Base-by-base conservation (phyloP, 208 protist species). In the Trypanosoma cruzi region DNA sequence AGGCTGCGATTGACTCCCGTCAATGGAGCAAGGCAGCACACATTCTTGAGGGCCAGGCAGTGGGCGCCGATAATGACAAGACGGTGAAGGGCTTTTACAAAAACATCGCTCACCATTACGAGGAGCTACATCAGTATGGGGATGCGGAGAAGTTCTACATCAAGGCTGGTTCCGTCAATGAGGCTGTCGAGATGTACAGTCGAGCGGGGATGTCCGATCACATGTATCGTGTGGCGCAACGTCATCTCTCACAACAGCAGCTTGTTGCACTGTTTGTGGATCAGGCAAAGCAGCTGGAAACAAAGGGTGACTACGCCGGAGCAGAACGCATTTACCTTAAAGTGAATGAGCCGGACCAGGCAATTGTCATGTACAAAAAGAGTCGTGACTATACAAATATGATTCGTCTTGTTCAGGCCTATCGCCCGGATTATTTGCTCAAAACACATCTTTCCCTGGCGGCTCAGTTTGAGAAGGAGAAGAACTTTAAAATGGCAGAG, bases 111-210 rank as follows among this genome's bases (percentile, higher is more conserved):
- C 79, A 82, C 29, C 97, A 99, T 77, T 99, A 98, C 81, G 97
- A 98, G 64, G 85, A 96, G 61, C 73, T 88, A 22, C 85, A 86
- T 49, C 79, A 98, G 75, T 97, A 94, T 75, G 73, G 85, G 50
- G 86, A 98, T 57, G 98, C 98, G 18, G 97, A 99, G 88, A 88
- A 89, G 65, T 98, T 92, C 75, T 98, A 97, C 81, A 74, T 98
- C 68, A 94, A 93, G 75, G 94, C 79, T n/a, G 86, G 83, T 20
- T 68, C 81, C n/a, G 68, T 93, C 26, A 86, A 83, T 70, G 90
- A 96, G 6, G 97, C 97, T 1, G 97, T 99, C 7, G 92, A 98
- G 69, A 99, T 99, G 98, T 99, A 99, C 87, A 94, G 86, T 53
- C 80, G 89, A 22, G 81, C 81, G 14, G 93, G 93, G 54, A 96